Percentiles rank a stretch among this genome's conserved stretches.
Conservation (phyloP, 805 yeast species). For the Nakazawaea ernobii region DNA sequence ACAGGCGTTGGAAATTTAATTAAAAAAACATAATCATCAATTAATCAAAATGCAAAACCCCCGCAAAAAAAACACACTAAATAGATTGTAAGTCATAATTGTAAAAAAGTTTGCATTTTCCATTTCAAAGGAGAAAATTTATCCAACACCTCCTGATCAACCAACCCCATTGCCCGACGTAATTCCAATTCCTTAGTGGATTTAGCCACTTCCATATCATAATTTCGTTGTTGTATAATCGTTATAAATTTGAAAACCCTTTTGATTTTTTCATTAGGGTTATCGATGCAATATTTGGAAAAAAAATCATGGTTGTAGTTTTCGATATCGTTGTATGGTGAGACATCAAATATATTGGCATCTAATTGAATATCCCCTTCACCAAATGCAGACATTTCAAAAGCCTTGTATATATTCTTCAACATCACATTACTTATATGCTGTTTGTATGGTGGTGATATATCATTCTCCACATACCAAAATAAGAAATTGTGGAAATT, state of each 20-base stretch:
- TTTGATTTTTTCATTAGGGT: conserved; percentile 19
- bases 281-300: conserved; percentile 16
- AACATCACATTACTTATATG: conserved; percentile 7
- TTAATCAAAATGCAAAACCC: neutral
- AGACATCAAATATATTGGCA: conserved; percentile 8
- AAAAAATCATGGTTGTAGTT: conserved; percentile 24
- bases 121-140: conserved; percentile 14
- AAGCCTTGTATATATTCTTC: conserved; percentile 10
- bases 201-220: conserved; percentile 15
- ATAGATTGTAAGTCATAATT: conserved; percentile 1
- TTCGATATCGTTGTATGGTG: conserved; percentile 15
- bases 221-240: conserved; percentile 20
- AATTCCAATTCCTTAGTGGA: conserved; percentile 4
- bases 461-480: conserved; percentile 12
- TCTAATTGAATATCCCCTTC: conserved; percentile 13
- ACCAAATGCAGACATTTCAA: neutral
- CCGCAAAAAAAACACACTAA: neutral
- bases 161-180: neutral
- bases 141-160: neutral
- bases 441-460: conserved; percentile 8
- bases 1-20: no score
- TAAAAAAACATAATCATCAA: neutral
- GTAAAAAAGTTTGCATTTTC: conserved; percentile 16
- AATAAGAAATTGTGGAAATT: conserved; percentile 11
- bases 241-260: conserved; percentile 25